A percentile compares a stretch with the other conserved stretches of the same genome.
These are phyloP conservation scores for Selenicereus undatus DNA, from an alignment of 148 eudicot species.

Conservation along the genomic window DNA sequence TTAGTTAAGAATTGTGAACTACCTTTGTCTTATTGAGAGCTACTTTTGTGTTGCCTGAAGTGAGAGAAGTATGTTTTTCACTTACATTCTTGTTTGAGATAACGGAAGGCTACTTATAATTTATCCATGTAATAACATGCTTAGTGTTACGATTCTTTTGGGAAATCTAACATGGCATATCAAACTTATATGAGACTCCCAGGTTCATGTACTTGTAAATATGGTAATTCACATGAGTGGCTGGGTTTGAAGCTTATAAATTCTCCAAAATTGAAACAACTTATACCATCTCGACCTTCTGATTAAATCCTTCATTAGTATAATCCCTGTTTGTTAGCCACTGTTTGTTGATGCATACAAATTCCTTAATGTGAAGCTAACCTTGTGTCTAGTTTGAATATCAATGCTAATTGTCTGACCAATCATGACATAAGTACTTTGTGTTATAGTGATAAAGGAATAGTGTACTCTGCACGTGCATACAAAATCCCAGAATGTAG, in stretches of 20 bases:
- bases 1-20: neutral
- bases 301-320: neutral
- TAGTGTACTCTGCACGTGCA: constrained; percentile 83
- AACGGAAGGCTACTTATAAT: neutral
- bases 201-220: neutral
- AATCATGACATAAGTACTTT: constrained; percentile 5
- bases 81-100: neutral
- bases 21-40: neutral
- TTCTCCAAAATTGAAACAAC: neutral
- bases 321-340: neutral
- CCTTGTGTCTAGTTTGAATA: constrained; percentile 1
- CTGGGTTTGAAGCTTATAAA: neutral
- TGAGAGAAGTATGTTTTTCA: neutral
- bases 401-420: constrained; percentile 1
- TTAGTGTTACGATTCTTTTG: neutral
- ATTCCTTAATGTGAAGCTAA: neutral
- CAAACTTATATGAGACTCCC: neutral
- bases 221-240: neutral
- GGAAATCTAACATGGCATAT: neutral
- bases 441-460: constrained; percentile 80
- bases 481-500: constrained; percentile 94
- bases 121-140: neutral
- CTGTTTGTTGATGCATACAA: neutral
- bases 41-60: neutral
- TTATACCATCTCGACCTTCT: neutral